Percentiles rank a stretch among this genome's conserved stretches.
phyloP scores from a whole-genome alignment of 2,329 filamentous ascomycete species.

The Colletotrichum gloeosporioides region DNA sequence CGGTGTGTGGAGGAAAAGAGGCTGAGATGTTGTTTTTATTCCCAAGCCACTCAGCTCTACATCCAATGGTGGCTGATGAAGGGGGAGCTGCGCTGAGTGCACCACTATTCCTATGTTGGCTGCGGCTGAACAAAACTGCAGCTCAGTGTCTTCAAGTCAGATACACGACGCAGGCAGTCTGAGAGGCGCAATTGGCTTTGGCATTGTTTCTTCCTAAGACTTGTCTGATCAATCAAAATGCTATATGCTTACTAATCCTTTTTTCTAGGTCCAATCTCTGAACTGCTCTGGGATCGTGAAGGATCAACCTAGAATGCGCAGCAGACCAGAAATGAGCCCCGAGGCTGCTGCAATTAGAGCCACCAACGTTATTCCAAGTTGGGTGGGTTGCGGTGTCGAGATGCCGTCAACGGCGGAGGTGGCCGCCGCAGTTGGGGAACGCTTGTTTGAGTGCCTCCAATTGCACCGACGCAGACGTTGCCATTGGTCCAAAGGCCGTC shows the following conservation, averaged over 20 bases:
- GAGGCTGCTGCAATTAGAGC: background rate
- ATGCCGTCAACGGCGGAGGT: background rate
- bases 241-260: background rate
- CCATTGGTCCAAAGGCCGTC: no score
- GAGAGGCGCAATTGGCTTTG: background rate
- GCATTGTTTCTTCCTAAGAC: background rate
- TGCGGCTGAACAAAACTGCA: fast-evolving
- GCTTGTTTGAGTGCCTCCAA: no score
- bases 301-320: background rate
- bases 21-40: background rate
- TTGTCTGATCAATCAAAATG: background rate
- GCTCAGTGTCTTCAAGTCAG: background rate
- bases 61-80: background rate
- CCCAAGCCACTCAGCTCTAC: background rate
- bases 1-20: fast-evolving
- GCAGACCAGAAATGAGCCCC: background rate
- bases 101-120: background rate
- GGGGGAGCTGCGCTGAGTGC: background rate
- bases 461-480: no score
- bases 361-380: background rate
- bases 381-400: background rate
- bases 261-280: no score
- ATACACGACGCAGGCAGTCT: background rate
- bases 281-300: background rate
- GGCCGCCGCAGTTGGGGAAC: no score